These are phyloP conservation scores for Xylariales sp. DNA, from an alignment of 2,329 filamentous ascomycete species.

Conservation along the genomic window DNA sequence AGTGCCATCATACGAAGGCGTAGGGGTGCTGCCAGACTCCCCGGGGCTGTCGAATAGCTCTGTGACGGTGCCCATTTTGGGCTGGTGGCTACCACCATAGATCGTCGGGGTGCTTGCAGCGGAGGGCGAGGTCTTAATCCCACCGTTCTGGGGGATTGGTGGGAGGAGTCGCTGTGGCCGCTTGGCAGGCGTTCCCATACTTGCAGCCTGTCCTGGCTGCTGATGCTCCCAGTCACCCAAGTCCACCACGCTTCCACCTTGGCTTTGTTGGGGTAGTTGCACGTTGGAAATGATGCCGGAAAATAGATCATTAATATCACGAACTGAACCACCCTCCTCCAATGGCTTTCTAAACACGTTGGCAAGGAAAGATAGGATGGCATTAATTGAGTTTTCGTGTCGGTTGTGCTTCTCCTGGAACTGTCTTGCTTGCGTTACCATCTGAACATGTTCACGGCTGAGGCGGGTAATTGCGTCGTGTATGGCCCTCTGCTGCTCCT, in stretches of 20 bases:
- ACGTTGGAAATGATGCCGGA: slow-evolving; percentile 63
- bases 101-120: slow-evolving; percentile 24
- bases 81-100: slow-evolving; percentile 28
- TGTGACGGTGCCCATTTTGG: slow-evolving; percentile 53
- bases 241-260: slow-evolving; percentile 56
- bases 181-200: slow-evolving; percentile 40
- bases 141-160: slow-evolving; percentile 39
- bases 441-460: slow-evolving; percentile 78
- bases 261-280: slow-evolving; percentile 39
- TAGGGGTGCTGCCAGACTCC: slow-evolving; percentile 39
- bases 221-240: slow-evolving; percentile 54
- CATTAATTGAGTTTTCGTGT: slow-evolving; percentile 98
- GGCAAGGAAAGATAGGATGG: slow-evolving; percentile 94
- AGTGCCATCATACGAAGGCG: slow-evolving; percentile 47
- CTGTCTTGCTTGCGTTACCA: slow-evolving; percentile 81
- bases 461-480: slow-evolving; percentile 76
- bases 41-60: slow-evolving; percentile 53
- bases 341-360: slow-evolving; percentile 94
- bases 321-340: slow-evolving; percentile 71
- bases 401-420: slow-evolving; percentile 91
- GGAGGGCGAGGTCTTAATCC: slow-evolving; percentile 21
- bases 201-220: slow-evolving; percentile 31
- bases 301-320: slow-evolving; percentile 82
- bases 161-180: slow-evolving; percentile 50
- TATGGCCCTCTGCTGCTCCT: slow-evolving; percentile 83